These are phyloP conservation scores for Hypoxylon intermedium DNA, from an alignment of 495 filamentous ascomycete genomes.

Conservation along the genomic window DNA sequence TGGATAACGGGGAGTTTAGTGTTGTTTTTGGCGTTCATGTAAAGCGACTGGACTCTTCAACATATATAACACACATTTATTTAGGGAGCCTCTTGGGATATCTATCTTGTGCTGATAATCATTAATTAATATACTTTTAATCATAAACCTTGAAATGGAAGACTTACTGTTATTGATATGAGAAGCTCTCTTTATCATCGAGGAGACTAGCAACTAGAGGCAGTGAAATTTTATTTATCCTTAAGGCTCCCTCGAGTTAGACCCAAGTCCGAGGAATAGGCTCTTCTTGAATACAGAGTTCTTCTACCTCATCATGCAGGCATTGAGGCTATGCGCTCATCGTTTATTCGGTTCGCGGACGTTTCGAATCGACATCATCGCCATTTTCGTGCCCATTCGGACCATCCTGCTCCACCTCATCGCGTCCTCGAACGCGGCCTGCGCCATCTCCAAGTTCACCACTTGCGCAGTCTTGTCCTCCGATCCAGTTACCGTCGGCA, in stretches of 20 bases:
- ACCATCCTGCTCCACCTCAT: conserved; percentile 48
- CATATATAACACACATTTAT: no score
- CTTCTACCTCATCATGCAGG: neutral
- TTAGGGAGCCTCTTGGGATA: no score
- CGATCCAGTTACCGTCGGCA: conserved; percentile 63
- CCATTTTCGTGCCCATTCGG: conserved; percentile 37
- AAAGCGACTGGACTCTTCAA: no score
- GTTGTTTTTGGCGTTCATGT: no score
- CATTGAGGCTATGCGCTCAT: neutral
- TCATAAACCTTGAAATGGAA: no score
- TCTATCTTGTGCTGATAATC: no score
- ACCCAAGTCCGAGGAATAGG: neutral
- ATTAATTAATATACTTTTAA: no score
- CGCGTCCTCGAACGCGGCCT: conserved; percentile 48
- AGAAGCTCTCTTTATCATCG: no score
- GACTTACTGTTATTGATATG: no score
- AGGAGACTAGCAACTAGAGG: no score
- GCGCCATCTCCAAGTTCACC: conserved; percentile 56
- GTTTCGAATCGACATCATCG: conserved; percentile 49
- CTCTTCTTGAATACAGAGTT: neutral
- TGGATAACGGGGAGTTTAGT: no score
- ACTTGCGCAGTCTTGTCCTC: conserved; percentile 43
- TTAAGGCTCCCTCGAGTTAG: neutral
- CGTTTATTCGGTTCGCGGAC: conserved; percentile 48
- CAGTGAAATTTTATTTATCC: neutral